Conservation (phyloP, 2,329 filamentous ascomycete genomes). For the Domatiomyces globalis region DNA sequence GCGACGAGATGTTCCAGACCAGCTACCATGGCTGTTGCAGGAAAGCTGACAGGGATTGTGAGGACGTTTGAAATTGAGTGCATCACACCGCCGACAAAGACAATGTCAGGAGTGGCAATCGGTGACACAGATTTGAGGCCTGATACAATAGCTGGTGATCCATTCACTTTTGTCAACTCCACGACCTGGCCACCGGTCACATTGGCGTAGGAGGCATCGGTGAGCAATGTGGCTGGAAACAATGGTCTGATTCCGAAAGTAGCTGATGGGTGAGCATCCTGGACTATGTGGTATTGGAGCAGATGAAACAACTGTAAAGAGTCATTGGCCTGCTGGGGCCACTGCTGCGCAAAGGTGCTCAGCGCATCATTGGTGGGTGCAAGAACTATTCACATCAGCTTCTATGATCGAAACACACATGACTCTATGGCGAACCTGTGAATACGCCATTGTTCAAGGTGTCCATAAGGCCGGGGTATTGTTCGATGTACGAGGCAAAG, state of each 20-base stretch:
- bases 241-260: slow-evolving; percentile 20
- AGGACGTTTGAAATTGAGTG: slow-evolving; percentile 40
- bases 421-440: slow-evolving; percentile 6
- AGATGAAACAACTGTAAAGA: slow-evolving; percentile 29
- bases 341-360: slow-evolving; percentile 2
- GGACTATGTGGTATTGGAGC: slow-evolving; percentile 45
- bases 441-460: slow-evolving; percentile 11
- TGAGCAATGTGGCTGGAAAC: slow-evolving; percentile 38
- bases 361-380: slow-evolving; percentile 12
- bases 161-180: slow-evolving; percentile 29
- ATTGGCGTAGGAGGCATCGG: slow-evolving; percentile 39
- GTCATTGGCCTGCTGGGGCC: slow-evolving; percentile 6
- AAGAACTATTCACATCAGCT: slow-evolving; percentile 6
- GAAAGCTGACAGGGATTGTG: slow-evolving; percentile 32
- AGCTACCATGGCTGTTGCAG: slow-evolving; percentile 28
- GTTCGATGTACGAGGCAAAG: slow-evolving; percentile 8
- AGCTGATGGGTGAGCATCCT: slow-evolving; percentile 33
- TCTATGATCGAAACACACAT: background rate
- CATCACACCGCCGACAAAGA: slow-evolving; percentile 42
- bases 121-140: slow-evolving; percentile 38
- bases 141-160: slow-evolving; percentile 37
- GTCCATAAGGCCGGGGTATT: slow-evolving; percentile 10
- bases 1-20: slow-evolving; percentile 36
- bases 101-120: slow-evolving; percentile 35
- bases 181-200: slow-evolving; percentile 48